These are phyloP conservation scores for Rheum nobile DNA, from an alignment of 148 eudicot species.

Conservation along the genomic window DNA sequence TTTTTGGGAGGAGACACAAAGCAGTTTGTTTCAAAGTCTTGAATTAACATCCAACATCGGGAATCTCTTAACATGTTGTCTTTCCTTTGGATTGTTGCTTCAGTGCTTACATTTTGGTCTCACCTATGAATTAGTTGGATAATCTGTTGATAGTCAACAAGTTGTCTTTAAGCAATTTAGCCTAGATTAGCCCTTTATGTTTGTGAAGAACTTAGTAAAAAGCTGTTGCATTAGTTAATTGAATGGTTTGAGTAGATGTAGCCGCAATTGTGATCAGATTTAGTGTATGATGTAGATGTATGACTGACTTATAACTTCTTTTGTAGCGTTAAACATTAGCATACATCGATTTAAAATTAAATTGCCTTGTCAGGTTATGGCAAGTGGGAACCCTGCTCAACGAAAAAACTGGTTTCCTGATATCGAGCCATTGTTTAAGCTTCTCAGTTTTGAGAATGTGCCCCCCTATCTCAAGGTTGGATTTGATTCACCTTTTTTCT, in stretches of 20 bases:
- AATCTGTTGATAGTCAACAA: not conserved
- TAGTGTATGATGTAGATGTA: not conserved
- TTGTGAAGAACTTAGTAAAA: not conserved
- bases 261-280: not conserved
- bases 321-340: not conserved
- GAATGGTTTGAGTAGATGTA: not conserved
- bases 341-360: not conserved
- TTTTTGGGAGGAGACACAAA: not conserved
- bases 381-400: conserved; percentile 70
- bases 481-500: not conserved
- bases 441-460: conserved; percentile 94
- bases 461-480: conserved; percentile 90
- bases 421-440: conserved; percentile 91
- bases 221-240: not conserved
- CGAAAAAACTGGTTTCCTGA: conserved; percentile 91
- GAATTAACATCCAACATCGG: not conserved
- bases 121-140: not conserved
- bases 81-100: not conserved
- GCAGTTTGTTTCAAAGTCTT: not conserved
- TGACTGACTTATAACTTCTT: not conserved
- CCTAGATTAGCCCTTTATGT: not conserved
- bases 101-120: not conserved
- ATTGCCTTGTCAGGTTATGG: conserved; percentile 46
- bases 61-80: not conserved
- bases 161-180: not conserved